Base-by-base conservation (phyloP, 2,329 filamentous ascomycete genomes). In the Knufia fluminis region DNA sequence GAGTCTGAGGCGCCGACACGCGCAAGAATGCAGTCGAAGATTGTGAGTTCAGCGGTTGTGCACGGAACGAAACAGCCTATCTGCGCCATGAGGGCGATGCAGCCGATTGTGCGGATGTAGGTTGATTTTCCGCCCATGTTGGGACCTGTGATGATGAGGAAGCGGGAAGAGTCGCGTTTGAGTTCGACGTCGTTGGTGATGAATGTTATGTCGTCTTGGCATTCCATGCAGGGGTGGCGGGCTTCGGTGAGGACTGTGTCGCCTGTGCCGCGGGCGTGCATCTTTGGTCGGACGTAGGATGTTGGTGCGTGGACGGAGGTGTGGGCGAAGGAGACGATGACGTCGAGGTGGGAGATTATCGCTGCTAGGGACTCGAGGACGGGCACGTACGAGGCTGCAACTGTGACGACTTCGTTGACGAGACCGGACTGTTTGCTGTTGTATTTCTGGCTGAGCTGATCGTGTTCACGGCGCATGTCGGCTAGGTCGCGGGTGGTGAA, bases 71-170 rank as follows among this genome's bases (percentile, higher is more conserved):
- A 98, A 67, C 89, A 95, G 49, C 92, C 92, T 17, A 94, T 82
- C 65, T 98, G 92, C 0, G 92, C 92, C 89, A 98, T 94, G 31
- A 98, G 77, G 1, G 92, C 91, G 52, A 98, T 92, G 47, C 96
- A 92, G 26, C 91, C 92, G 19, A 95, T 94, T 66, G 97, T 92
- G 16, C 94, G 85, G 62, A 98, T 98, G 65, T 96, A 98, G 0
- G 91, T 98, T 7, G 88, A 95, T 71, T 98, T 98, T 60, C 92
- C 92, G 59, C 92, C 94, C 92, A 98, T 98, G 68, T 98, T 98
- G 45, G 92, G 92, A 0, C 92, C 92, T 0, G 91, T 97, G 64
- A 97, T 96, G 70, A 96, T 91, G 33, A 96, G 76, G 68, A 98
- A 97, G 2, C 91, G 89, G 0, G 88, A 94, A 42, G 79, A 75